These are phyloP conservation scores for Aphanomyces astaci DNA, from an alignment of 352 stramenopile genomes.

Conservation along the genomic window DNA sequence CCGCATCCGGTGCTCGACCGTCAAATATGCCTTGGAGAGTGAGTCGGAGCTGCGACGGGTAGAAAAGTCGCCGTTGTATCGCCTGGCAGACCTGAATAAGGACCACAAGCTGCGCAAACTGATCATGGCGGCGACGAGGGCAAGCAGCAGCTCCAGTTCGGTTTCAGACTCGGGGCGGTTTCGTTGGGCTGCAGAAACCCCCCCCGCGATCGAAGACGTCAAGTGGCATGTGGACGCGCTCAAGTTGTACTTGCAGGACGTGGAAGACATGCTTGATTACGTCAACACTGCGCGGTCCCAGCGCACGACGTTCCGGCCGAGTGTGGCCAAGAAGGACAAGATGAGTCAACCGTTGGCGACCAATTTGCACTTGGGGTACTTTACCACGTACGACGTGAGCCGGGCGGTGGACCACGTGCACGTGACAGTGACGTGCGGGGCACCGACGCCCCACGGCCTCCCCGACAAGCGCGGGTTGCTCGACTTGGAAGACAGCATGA, in stretches of 20 bases:
- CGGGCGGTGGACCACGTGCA: slow-evolving; percentile 22
- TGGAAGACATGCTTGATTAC: slow-evolving; percentile 5
- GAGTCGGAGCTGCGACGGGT: neutral
- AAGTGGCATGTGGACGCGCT: neutral
- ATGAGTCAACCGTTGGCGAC: slow-evolving; percentile 73
- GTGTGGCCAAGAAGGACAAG: slow-evolving; percentile 65
- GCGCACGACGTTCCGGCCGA: slow-evolving; percentile 65
- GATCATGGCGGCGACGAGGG: neutral
- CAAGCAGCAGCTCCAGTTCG: too few relatives aligned
- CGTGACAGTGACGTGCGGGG: slow-evolving; percentile 63
- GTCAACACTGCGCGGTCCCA: neutral
- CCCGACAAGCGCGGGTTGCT: slow-evolving; percentile 54
- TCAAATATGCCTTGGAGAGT: neutral
- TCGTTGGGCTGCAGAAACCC: neutral
- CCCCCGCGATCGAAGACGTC: neutral
- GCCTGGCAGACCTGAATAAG: slow-evolving; percentile 6
- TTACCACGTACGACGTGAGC: slow-evolving; percentile 37
- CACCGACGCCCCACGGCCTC: slow-evolving; percentile 67
- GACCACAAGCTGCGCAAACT: slow-evolving; percentile 16
- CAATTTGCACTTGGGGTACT: slow-evolving; percentile 79
- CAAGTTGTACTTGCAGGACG: neutral
- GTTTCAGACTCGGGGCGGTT: neutral
- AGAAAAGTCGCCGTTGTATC: slow-evolving; percentile 11
- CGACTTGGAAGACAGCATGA: slow-evolving; percentile 77
- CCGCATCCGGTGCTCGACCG: slow-evolving; percentile 4